Percentiles rank a stretch among this genome's conserved stretches.
phyloP scores from a whole-genome alignment of 108 stramenopile species.

The Pseudonitzschia delicatissima region DNA sequence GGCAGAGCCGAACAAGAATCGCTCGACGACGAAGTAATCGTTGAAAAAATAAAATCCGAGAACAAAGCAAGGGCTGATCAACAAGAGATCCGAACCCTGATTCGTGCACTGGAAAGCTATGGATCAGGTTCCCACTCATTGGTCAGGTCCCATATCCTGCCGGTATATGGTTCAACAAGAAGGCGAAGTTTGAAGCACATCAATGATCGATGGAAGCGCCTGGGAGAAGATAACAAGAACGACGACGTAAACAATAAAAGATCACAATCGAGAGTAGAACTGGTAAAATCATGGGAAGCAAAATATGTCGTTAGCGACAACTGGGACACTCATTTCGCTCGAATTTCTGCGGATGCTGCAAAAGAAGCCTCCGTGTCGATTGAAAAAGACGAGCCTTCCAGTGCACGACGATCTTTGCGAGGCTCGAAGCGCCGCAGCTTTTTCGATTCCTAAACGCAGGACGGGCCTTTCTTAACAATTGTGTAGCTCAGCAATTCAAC shows the following conservation, averaged over 20 bases:
- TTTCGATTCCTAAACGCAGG: too few relatives aligned
- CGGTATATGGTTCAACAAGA: constrained; percentile 25
- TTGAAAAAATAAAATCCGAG: constrained; percentile 3
- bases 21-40: background rate
- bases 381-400: too few relatives aligned
- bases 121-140: constrained; percentile 20
- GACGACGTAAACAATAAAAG: too few relatives aligned
- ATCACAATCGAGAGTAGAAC: background rate
- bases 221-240: background rate
- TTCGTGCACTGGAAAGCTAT: constrained; percentile 40
- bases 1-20: background rate
- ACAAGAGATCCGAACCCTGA: constrained; percentile 29
- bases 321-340: background rate
- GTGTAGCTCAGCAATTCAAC: too few relatives aligned
- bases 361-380: background rate
- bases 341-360: background rate
- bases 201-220: constrained; percentile 9
- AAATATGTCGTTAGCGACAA: constrained; percentile 1
- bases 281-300: background rate
- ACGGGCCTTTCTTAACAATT: too few relatives aligned
- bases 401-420: too few relatives aligned
- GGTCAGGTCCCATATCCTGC: constrained; percentile 22
- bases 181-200: constrained; percentile 27
- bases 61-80: constrained; percentile 1
- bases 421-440: too few relatives aligned